phyloP scores from a whole-genome alignment of 768 basidiomycete species.

The Megacollybia marginata region DNA sequence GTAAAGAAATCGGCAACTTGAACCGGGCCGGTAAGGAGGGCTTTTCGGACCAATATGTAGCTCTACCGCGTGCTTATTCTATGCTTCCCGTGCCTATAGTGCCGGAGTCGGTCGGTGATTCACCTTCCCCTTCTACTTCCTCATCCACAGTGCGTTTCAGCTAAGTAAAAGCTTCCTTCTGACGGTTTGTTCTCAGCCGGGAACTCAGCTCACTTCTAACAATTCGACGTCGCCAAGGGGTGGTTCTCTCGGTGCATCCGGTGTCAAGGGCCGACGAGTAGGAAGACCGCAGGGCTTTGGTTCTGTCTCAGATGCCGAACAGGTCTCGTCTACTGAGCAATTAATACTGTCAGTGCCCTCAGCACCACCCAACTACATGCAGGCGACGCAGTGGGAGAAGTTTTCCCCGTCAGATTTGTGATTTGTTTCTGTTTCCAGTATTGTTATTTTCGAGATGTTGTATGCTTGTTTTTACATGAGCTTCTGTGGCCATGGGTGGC shows the following conservation, averaged over 20 bases:
- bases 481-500: too few species aligned
- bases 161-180: not conserved
- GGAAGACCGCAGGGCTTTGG: conserved; percentile 16
- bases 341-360: too few species aligned
- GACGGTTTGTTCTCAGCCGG: not conserved
- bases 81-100: not conserved
- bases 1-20: not conserved
- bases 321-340: conserved; percentile 1
- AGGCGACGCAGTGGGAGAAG: conserved; percentile 5
- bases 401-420: too few species aligned
- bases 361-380: conserved; percentile 11
- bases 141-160: too few species aligned
- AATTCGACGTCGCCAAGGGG: conserved; percentile 6
- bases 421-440: too few species aligned
- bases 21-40: not conserved
- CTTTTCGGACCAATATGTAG: not conserved
- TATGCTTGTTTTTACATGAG: too few species aligned
- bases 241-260: not conserved
- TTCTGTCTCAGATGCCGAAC: conserved; percentile 1
- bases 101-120: not conserved
- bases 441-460: too few species aligned
- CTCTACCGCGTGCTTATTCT: not conserved
- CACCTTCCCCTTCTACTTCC: not conserved
- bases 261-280: not conserved
- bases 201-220: not conserved